Evolutionary conservation across 148 eudicot species (phyloP).

Genomic region (Rhododendron henanense): DNA sequence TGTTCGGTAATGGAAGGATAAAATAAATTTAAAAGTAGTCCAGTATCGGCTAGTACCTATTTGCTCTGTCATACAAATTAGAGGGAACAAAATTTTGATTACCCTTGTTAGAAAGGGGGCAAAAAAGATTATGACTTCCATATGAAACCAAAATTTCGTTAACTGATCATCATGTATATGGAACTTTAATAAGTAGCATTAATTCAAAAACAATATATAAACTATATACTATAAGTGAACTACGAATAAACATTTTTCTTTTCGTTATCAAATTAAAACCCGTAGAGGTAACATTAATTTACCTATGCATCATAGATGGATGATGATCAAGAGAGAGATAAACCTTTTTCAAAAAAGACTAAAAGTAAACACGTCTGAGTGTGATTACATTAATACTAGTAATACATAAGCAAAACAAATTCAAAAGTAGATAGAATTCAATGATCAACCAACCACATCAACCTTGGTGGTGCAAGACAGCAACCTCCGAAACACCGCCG

Average conservation of each 20-base stretch:
- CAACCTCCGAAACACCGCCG: slow-evolving; percentile 31
- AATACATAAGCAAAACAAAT: not conserved
- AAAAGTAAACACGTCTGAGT: not conserved
- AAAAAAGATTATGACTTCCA: not conserved
- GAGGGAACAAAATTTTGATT: not conserved
- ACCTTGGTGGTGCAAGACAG: slow-evolving; percentile 36
- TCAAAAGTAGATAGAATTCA: no score
- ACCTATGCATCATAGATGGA: not conserved
- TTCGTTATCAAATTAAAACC: not conserved
- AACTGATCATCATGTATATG: not conserved
- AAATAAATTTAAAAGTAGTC: no score
- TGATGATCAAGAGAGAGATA: not conserved
- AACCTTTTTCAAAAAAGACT: not conserved
- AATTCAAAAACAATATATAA: not conserved
- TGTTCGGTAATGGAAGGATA: no score
- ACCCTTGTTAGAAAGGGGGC: not conserved
- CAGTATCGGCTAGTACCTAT: no score
- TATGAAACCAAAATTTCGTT: not conserved
- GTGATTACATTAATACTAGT: not conserved
- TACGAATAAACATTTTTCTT: not conserved
- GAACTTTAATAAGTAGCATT: not conserved
- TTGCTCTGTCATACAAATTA: not conserved
- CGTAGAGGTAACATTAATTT: not conserved
- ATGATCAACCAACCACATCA: slow-evolving; percentile 28
- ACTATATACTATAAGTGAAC: no score